Evolutionary conservation across 2,329 filamentous ascomycete species (phyloP).

Genomic region (Penicillium sp.): DNA sequence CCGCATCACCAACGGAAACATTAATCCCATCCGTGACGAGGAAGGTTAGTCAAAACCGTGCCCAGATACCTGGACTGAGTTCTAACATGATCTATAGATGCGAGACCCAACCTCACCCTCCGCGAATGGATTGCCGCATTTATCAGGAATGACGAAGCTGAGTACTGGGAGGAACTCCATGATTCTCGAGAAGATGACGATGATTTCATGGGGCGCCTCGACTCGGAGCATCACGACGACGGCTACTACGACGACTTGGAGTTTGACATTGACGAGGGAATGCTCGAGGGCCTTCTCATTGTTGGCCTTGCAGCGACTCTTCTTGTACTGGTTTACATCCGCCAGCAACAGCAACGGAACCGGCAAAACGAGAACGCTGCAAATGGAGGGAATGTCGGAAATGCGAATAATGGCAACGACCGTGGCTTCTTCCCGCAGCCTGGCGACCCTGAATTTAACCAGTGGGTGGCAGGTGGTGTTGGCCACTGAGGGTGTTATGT

Average conservation of each 20-base stretch:
- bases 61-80: not conserved
- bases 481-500: constrained; percentile 41
- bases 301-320: constrained; percentile 69
- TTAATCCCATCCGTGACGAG: constrained; percentile 89
- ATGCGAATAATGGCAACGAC: constrained; percentile 33
- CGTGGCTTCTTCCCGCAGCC: constrained; percentile 60
- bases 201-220: constrained; percentile 25
- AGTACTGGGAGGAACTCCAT: constrained; percentile 57
- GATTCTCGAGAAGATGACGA: constrained; percentile 38
- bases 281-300: constrained; percentile 81
- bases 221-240: constrained; percentile 38
- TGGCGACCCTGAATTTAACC: constrained; percentile 61
- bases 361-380: constrained; percentile 34
- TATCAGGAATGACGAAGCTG: constrained; percentile 63
- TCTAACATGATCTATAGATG: constrained; percentile 48
- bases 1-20: constrained; percentile 77
- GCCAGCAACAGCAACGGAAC: constrained; percentile 45
- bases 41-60: constrained; percentile 57
- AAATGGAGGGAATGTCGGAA: constrained; percentile 9
- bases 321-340: constrained; percentile 72
- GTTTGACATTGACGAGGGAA: constrained; percentile 65
- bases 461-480: constrained; percentile 64
- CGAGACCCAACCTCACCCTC: constrained; percentile 68
- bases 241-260: constrained; percentile 58
- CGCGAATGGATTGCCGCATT: constrained; percentile 85